Percentiles rank a stretch among this genome's conserved stretches.
Evolutionary conservation across 176 grass and related monocot species (phyloP).

Genomic region (Microstegium vimineum): DNA sequence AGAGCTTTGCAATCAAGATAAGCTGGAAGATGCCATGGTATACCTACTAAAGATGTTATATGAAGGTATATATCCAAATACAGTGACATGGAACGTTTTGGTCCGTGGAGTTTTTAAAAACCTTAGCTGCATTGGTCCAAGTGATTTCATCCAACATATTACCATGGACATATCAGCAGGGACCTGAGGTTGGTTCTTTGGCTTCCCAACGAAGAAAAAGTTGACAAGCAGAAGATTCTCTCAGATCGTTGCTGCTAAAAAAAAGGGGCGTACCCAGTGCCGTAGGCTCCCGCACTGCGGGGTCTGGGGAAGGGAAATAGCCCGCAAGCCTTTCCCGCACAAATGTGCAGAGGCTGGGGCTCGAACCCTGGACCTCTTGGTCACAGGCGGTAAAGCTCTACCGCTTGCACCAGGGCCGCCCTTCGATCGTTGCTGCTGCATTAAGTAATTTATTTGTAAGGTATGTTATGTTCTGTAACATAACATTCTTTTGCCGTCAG

Average conservation of each 20-base stretch:
- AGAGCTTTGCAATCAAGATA: constrained; percentile 63
- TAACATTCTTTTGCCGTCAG: background rate
- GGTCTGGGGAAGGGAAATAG: no score
- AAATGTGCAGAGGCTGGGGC: no score
- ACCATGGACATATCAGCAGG: constrained; percentile 20
- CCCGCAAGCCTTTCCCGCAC: no score
- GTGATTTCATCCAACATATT: constrained; percentile 46
- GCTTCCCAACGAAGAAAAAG: constrained; percentile 14
- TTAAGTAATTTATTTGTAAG: background rate
- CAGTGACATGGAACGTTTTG: constrained; percentile 73
- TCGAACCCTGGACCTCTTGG: no score
- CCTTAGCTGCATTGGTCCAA: constrained; percentile 7
- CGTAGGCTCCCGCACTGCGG: no score
- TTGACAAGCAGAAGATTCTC: background rate
- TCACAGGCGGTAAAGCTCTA: no score
- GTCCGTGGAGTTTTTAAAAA: constrained; percentile 51
- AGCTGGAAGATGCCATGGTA: constrained; percentile 61
- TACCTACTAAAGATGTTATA: constrained; percentile 79
- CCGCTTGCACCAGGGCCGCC: no score
- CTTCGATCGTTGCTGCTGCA: no score
- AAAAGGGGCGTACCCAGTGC: no score
- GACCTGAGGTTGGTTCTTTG: background rate
- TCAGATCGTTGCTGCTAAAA: background rate
- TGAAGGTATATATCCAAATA: constrained; percentile 77
- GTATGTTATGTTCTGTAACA: constrained; percentile 23